Evolutionary conservation across 352 stramenopile species (phyloP).

Genomic region (Phytophthora cactorum): DNA sequence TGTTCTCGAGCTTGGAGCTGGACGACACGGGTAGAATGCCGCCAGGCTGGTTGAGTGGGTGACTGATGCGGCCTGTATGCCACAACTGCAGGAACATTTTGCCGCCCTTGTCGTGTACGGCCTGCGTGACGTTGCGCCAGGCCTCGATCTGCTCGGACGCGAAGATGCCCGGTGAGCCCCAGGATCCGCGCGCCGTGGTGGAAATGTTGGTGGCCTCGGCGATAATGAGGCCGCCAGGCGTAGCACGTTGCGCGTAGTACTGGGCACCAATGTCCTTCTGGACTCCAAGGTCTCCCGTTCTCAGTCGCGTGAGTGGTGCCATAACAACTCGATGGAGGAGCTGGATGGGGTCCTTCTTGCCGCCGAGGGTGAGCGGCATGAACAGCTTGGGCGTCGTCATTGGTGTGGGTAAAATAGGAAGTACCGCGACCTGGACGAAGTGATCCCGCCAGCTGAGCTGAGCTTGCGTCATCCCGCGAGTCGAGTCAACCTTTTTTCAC

Average conservation of each 20-base stretch:
- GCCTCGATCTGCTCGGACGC: constrained; percentile 49
- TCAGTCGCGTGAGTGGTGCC: constrained; percentile 63
- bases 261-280: constrained; percentile 49
- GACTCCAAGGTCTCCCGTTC: constrained; percentile 46
- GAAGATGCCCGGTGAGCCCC: constrained; percentile 65
- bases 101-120: constrained; percentile 79
- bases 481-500: constrained; percentile 9
- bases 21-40: constrained; percentile 67
- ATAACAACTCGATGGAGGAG: constrained; percentile 74
- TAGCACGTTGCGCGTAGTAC: constrained; percentile 72
- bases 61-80: constrained; percentile 82
- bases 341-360: constrained; percentile 53
- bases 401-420: not conserved
- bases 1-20: constrained; percentile 47
- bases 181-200: constrained; percentile 48
- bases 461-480: constrained; percentile 19
- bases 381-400: constrained; percentile 57
- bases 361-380: constrained; percentile 61
- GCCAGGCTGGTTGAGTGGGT: constrained; percentile 69
- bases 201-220: constrained; percentile 37
- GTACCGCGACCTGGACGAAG: not conserved
- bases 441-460: not conserved
- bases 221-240: constrained; percentile 58
- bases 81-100: constrained; percentile 90
- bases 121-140: constrained; percentile 58